phyloP scores from a whole-genome alignment of 768 basidiomycete species.

The Coprinellus aureogranulatus region DNA sequence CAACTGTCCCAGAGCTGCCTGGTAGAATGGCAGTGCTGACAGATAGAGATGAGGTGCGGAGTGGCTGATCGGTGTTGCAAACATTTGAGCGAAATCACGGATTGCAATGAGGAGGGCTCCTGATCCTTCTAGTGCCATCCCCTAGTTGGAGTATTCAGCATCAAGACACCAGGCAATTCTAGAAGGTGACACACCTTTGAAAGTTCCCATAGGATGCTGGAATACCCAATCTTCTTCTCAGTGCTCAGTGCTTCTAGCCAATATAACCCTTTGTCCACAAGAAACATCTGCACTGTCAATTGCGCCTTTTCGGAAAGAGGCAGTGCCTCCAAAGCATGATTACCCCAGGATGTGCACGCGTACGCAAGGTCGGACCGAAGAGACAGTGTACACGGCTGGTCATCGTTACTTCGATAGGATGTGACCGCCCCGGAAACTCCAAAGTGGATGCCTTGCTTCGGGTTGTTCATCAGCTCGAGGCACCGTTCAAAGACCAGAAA shows the following conservation, averaged over 20 bases:
- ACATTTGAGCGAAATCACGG: slow-evolving; percentile 12
- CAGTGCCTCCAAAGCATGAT: neutral
- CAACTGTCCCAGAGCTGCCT: neutral
- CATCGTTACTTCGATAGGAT: neutral
- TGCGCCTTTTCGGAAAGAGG: neutral
- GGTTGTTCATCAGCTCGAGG: too few relatives aligned
- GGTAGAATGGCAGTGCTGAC: slow-evolving; percentile 24
- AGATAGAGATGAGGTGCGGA: slow-evolving; percentile 24
- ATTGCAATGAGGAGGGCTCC: slow-evolving; percentile 12
- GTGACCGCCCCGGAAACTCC: neutral
- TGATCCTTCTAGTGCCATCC: neutral
- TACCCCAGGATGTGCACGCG: slow-evolving; percentile 2
- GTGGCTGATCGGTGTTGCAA: slow-evolving; percentile 11
- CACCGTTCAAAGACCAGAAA: too few relatives aligned
- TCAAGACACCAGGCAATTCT: too few relatives aligned
- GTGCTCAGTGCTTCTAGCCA: slow-evolving; percentile 33
- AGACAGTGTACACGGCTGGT: neutral
- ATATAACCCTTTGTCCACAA: slow-evolving; percentile 15
- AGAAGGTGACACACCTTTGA: slow-evolving; percentile 7
- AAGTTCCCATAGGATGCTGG: neutral
- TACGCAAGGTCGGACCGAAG: neutral
- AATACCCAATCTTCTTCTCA: slow-evolving; percentile 11
- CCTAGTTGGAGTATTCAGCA: neutral
- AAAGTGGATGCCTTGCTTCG: neutral
- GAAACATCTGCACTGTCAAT: neutral